Evolutionary conservation across 345 rosid genomes (phyloP).

Genomic region (Euphorbia tirucalli): DNA sequence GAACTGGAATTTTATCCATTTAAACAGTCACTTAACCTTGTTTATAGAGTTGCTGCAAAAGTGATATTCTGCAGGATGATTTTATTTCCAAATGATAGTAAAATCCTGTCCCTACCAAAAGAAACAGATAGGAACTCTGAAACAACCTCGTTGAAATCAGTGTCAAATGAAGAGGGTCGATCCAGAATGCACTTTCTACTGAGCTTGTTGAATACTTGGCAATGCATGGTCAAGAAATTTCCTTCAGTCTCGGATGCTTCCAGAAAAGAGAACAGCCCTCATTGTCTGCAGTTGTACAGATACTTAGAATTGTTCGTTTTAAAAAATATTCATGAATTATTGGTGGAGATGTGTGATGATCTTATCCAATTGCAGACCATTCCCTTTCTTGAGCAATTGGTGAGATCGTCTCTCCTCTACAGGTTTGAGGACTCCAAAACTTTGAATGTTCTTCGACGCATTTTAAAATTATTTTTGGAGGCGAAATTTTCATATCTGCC

Average conservation of each 20-base stretch:
- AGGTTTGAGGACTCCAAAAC: conserved; percentile 75
- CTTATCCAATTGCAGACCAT: conserved; percentile 53
- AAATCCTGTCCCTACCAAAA: conserved; percentile 23
- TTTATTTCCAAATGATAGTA: conserved; percentile 50
- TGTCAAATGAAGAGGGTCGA: conserved; percentile 32
- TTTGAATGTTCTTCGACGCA: conserved; percentile 46
- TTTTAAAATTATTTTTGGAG: conserved; percentile 47
- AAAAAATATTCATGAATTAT: conserved; percentile 53
- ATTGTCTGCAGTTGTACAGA: conserved; percentile 46
- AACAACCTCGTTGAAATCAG: conserved; percentile 28
- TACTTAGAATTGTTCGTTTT: conserved; percentile 66
- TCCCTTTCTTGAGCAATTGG: conserved; percentile 67
- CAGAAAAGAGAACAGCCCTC: conserved; percentile 26
- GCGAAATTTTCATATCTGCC: conserved; percentile 50
- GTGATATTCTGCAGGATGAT: conserved; percentile 51
- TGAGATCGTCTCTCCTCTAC: conserved; percentile 61
- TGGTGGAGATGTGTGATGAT: conserved; percentile 42
- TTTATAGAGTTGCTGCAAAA: conserved; percentile 57
- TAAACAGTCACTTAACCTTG: conserved; percentile 48
- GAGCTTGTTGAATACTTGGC: conserved; percentile 62
- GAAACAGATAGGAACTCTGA: conserved; percentile 32
- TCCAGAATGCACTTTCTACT: conserved; percentile 49
- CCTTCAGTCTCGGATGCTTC: conserved; percentile 30
- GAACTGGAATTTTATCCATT: conserved; percentile 45
- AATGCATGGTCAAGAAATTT: conserved; percentile 53